Percentiles rank a stretch among this genome's conserved stretches.
Evolutionary conservation across 306 rosid genomes (phyloP).

Genomic region (Myrica gale): DNA sequence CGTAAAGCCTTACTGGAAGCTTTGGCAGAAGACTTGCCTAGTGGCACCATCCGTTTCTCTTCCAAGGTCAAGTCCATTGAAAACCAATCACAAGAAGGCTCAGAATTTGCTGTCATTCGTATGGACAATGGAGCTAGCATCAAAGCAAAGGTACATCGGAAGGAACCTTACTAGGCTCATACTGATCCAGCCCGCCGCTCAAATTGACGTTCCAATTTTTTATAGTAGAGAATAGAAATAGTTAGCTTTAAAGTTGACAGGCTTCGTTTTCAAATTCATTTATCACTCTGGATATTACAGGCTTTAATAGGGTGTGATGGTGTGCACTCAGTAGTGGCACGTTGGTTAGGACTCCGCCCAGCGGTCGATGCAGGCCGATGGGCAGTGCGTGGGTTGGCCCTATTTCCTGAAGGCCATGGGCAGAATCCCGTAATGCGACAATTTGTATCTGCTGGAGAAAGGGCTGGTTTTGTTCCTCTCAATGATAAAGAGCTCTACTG

Average conservation of each 20-base stretch:
- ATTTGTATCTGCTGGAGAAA: constrained; percentile 7
- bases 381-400: constrained; percentile 29
- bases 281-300: constrained; percentile 2
- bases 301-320: constrained; percentile 38
- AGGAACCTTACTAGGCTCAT: no score
- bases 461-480: constrained; percentile 31
- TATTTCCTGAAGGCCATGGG: constrained; percentile 34
- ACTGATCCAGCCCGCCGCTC: no score
- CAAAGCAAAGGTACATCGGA: constrained; percentile 25
- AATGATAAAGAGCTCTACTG: constrained; percentile 28
- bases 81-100: constrained; percentile 15
- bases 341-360: constrained; percentile 23
- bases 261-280: no score
- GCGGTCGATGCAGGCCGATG: constrained; percentile 24
- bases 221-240: no score
- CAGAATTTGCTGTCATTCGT: constrained; percentile 17
- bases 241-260: no score
- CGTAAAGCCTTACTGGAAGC: constrained; percentile 25
- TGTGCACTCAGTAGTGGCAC: constrained; percentile 31
- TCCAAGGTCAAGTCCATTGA: constrained; percentile 10
- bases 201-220: no score
- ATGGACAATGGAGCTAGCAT: constrained; percentile 24
- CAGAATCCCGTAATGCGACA: background rate
- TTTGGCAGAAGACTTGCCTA: constrained; percentile 23
- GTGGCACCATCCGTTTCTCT: constrained; percentile 21